Percentiles rank a stretch among this genome's conserved stretches.
Evolutionary conservation across 257 asterid genomes (phyloP).

Genomic region (Oldenlandia corymbosa): DNA sequence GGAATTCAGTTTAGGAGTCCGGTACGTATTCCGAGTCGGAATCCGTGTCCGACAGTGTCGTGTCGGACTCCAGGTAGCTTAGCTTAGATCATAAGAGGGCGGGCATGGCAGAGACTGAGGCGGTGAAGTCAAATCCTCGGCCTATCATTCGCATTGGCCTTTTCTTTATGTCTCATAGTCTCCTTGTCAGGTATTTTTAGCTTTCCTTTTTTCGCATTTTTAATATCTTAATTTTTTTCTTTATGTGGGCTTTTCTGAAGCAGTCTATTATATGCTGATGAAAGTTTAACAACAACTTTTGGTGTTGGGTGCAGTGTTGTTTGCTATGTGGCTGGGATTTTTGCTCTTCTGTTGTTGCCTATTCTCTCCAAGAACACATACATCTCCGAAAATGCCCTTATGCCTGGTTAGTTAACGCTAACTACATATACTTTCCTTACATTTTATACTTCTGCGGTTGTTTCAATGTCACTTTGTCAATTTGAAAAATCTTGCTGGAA

Average conservation of each 20-base stretch:
- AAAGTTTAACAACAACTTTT: conserved; percentile 11
- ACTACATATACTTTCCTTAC: too few relatives aligned
- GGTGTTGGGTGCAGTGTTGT: conserved; percentile 49
- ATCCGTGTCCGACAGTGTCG: too few relatives aligned
- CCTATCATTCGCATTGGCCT: conserved; percentile 79
- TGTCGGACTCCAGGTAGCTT: too few relatives aligned
- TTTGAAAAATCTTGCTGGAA: neutral
- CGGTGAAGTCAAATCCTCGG: conserved; percentile 59
- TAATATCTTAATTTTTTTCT: too few relatives aligned
- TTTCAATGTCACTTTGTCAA: neutral
- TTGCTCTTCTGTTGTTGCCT: conserved; percentile 75
- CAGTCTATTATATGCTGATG: neutral
- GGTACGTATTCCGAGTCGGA: too few relatives aligned
- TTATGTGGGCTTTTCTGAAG: too few relatives aligned
- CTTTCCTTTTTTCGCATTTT: neutral
- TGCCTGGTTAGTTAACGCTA: conserved; percentile 65
- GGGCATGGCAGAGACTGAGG: conserved; percentile 48
- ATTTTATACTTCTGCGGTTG: neutral
- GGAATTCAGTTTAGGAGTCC: too few relatives aligned
- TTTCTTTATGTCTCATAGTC: conserved; percentile 63
- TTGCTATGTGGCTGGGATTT: conserved; percentile 69
- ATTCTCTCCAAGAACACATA: conserved; percentile 87
- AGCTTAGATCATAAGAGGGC: too few relatives aligned
- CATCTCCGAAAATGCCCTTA: conserved; percentile 86
- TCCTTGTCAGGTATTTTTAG: conserved; percentile 56